Conservation (phyloP, 1,139 yeast genomes). For the Trichomonascaceae sp. region DNA sequence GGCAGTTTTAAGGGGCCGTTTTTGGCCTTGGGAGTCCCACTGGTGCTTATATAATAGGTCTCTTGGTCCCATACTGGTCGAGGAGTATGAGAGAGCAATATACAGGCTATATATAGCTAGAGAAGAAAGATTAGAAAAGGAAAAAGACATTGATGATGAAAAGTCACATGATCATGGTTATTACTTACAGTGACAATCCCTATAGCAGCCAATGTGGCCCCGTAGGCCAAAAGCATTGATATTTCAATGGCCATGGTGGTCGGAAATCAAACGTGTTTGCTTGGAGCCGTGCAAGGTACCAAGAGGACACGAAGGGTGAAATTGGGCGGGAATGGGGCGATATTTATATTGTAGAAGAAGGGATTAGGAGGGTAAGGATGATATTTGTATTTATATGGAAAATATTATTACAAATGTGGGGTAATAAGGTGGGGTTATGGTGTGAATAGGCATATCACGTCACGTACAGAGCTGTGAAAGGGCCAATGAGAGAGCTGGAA, state of each 20-base stretch:
- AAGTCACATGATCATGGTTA: neutral
- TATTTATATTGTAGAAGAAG: neutral
- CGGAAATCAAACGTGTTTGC: neutral
- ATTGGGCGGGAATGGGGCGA: neutral
- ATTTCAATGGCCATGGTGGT: neutral
- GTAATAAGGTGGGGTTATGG: no score
- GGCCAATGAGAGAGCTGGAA: neutral
- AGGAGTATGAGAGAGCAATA: slow-evolving; percentile 3
- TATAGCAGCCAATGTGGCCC: neutral
- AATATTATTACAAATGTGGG: neutral
- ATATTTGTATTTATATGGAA: neutral
- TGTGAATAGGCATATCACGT: no score
- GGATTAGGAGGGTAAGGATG: neutral
- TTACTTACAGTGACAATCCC: neutral
- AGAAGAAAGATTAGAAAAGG: neutral
- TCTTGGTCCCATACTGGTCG: slow-evolving; percentile 1
- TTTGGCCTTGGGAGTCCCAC: neutral
- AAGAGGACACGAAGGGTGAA: neutral
- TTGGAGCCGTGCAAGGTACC: neutral
- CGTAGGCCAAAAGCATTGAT: neutral
- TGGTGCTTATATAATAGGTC: slow-evolving; percentile 9
- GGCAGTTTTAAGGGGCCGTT: slow-evolving; percentile 1
- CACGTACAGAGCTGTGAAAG: no score
- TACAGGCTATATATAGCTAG: slow-evolving; percentile 1
- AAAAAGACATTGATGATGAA: neutral